Conservation (phyloP, 176 grass and related monocot genomes). For the Zizania latifolia region DNA sequence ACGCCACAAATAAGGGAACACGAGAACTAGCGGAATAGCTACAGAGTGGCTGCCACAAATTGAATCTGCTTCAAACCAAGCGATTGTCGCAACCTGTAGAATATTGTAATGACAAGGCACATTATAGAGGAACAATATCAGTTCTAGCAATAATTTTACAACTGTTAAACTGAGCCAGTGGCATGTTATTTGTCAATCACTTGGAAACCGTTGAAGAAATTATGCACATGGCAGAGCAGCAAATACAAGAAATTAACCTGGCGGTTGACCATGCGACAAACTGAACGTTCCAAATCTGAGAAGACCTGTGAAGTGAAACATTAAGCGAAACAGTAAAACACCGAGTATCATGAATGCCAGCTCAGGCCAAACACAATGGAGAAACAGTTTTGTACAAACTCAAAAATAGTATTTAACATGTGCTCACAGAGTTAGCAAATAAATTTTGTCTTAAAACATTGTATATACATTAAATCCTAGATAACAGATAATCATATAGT, state of each 20-base stretch:
- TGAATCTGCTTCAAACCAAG: constrained; percentile 99
- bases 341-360: background rate
- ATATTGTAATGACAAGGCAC: background rate
- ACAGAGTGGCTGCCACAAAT: constrained; percentile 94
- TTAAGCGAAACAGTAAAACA: background rate
- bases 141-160: background rate
- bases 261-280: constrained; percentile 89
- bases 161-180: background rate
- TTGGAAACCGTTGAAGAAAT: background rate
- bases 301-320: constrained; percentile 66
- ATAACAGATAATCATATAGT: background rate
- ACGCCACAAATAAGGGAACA: constrained; percentile 87
- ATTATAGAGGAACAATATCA: background rate
- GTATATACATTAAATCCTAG: background rate
- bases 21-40: constrained; percentile 88
- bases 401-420: background rate
- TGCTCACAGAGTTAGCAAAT: background rate
- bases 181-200: background rate
- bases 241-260: constrained; percentile 52
- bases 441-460: background rate
- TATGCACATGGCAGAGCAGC: background rate
- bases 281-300: constrained; percentile 96
- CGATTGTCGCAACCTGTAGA: constrained; percentile 88
- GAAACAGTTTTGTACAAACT: background rate
- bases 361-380: background rate